These are phyloP conservation scores for Cordyceps fumosorosea DNA, from an alignment of 2,329 filamentous ascomycete genomes.

Conservation along the genomic window DNA sequence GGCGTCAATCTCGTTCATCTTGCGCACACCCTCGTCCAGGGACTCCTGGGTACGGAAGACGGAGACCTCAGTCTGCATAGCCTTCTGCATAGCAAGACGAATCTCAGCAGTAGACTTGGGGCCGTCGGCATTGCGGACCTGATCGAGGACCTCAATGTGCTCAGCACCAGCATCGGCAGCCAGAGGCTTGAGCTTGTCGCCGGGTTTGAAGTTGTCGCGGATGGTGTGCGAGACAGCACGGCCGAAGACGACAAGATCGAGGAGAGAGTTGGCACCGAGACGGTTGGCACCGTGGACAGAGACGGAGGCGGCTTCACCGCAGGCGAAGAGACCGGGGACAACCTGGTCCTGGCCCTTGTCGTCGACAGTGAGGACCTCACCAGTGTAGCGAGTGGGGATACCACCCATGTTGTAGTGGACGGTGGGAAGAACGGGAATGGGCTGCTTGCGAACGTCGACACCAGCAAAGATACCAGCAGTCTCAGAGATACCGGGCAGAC, in stretches of 20 bases:
- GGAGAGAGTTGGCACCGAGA: constrained; percentile 93
- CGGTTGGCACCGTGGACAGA: constrained; percentile 98
- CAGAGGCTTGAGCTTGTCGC: constrained; percentile 70
- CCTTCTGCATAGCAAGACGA: constrained; percentile 90
- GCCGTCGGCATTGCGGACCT: constrained; percentile 75
- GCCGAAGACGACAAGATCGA: constrained; percentile 95
- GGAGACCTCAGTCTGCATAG: constrained; percentile 94
- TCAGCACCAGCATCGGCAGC: constrained; percentile 82
- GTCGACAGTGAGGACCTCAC: constrained; percentile 88
- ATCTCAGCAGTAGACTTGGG: constrained; percentile 85
- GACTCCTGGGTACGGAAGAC: constrained; percentile 95
- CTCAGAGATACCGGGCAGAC: constrained; percentile 97
- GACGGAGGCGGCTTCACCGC: constrained; percentile 94
- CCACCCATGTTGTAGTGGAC: constrained; percentile 99
- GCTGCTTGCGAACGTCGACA: constrained; percentile 95
- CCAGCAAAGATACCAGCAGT: constrained; percentile 95
- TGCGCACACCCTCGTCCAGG: constrained; percentile 86
- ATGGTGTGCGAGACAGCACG: constrained; percentile 97
- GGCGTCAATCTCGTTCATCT: constrained; percentile 77
- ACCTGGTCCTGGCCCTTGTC: constrained; percentile 83
- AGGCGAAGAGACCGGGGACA: constrained; percentile 91
- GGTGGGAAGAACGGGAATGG: constrained; percentile 91
- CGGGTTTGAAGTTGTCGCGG: constrained; percentile 85
- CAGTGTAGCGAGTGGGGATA: constrained; percentile 95
- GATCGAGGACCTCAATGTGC: constrained; percentile 79